Base-by-base conservation (phyloP, 495 filamentous ascomycete species). In the Penicillium manginii region DNA sequence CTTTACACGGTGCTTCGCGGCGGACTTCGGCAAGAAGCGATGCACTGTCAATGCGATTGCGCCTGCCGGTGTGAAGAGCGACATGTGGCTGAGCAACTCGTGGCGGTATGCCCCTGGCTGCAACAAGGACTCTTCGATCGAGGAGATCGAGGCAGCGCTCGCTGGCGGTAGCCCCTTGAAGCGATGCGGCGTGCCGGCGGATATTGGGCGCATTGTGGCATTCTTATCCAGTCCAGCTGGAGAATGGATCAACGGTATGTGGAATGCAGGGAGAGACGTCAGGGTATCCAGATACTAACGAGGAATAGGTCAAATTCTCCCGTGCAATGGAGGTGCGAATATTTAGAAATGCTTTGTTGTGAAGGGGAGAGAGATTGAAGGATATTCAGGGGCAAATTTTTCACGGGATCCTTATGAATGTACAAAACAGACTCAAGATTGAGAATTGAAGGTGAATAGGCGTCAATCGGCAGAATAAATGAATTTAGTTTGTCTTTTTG, bases 31-130 rank as follows among this genome's bases (percentile, higher is more conserved):
- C 15, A 79, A 80, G 65, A 84, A 84, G 71, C 83, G 83, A 47
- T 89, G 90, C 72, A 92, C 89, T 0, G 88, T 91, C 58, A 91
- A 92, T 56, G 86, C 84, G 2, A 83, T 92, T 39, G 88, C 89
- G 0, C 90, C 90, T 0, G 90, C 88, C 15, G 89, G 88, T 9
- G 84, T 91, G 70, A 91, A 91, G 83, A 86, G 81, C 33, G 89
- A 93, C 64, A 93, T 92, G 90, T 90, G 83, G 71, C 73, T 83
- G 31, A 78, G 84, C 60, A 86, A 86, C 64, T 79, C 84, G 7
- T 86, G 84, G 83, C 81, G 87, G 55, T 90, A 91, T 62, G 78
- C 81, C 29, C 83, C 84, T 7, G 81, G 78, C 50, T 79, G 72
- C 23, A 60, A 74, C 43, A 61, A 70, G 53, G 71, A 62, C 33